Conservation (phyloP, 805 yeast genomes). For the Hanseniaspora valbyensis region DNA sequence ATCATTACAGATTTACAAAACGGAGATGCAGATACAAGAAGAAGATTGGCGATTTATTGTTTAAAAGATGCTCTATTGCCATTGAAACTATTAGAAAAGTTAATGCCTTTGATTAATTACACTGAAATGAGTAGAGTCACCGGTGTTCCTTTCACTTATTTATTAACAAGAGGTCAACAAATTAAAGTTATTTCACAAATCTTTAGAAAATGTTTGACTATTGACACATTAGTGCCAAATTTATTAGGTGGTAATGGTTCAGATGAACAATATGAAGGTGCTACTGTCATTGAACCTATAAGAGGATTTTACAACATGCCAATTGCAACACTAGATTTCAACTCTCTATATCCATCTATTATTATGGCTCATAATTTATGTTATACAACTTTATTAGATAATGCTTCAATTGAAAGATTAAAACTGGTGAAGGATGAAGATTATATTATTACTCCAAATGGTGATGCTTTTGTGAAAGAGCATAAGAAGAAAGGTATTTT, state of each 20-base stretch:
- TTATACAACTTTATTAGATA: slow-evolving; percentile 76
- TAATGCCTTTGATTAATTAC: slow-evolving; percentile 93
- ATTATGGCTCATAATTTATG: slow-evolving; percentile 99
- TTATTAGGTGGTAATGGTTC: slow-evolving; percentile 57
- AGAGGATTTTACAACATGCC: slow-evolving; percentile 96
- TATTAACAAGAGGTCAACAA: slow-evolving; percentile 89
- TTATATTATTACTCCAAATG: slow-evolving; percentile 80
- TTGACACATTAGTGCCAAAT: slow-evolving; percentile 83
- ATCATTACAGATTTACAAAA: slow-evolving; percentile 90
- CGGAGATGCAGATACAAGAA: slow-evolving; percentile 82
- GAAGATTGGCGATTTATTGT: slow-evolving; percentile 94
- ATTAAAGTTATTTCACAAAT: slow-evolving; percentile 93
- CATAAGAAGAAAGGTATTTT: slow-evolving; percentile 67
- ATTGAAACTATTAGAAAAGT: slow-evolving; percentile 70
- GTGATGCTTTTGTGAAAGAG: slow-evolving; percentile 75
- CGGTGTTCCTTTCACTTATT: slow-evolving; percentile 90
- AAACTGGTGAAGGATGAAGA: slow-evolving; percentile 59
- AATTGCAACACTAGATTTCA: slow-evolving; percentile 94
- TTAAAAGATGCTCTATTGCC: slow-evolving; percentile 93
- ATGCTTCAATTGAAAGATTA: slow-evolving; percentile 54
- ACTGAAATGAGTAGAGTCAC: slow-evolving; percentile 99
- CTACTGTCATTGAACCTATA: slow-evolving; percentile 93
- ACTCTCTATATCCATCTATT: slow-evolving; percentile 92
- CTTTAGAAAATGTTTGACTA: slow-evolving; percentile 80
- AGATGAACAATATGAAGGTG: slow-evolving; percentile 96